Evolutionary conservation across 2,329 filamentous ascomycete species (phyloP), one percentile per base, ranked within the genome.

Genomic region (Pochonia chlamydosporia): DNA sequence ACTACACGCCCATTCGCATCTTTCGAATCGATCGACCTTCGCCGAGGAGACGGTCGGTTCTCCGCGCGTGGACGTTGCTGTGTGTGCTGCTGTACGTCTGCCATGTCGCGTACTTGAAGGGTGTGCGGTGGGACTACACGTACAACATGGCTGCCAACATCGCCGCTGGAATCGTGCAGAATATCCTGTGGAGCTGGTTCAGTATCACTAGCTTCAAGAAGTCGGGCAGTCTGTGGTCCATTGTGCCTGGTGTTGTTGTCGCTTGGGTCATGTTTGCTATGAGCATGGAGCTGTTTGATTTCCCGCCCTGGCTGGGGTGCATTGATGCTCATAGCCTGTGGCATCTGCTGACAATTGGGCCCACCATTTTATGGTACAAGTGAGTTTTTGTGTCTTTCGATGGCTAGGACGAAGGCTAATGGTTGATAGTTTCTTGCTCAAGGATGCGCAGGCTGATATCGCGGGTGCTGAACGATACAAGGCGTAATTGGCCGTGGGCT

Each of bases 131-230:
- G 87, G 87, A 97, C 66, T 99, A 99, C 65, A 87, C 85, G 5
- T 99, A 99, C 71, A 99, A 99, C 64, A 97, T 99, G 90, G 82
- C 86, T 2, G 93, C 91, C 44, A 99, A 97, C 60, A 87, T 99
- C 18, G 81, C 78, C 3, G 80, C 87, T 10, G 93, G 93, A 3
- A 73, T 90, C 35, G 65, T 91, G 4, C 85, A 90, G 62, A 96
- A 97, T 59, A 44, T 84, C 4, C 69, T 97, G 49, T 97, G 93
- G 93, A 87, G 77, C 37, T 86, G 80, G 66, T 96, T 95, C 68
- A 91, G 87, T 63, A 80, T 87, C 56, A 71, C 72, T 54, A 79
- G 84, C 56, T 97, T 92, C 68, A 73, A 76, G 53, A 81, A 82
- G 64, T 80, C 85, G 16, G 80, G 82, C 40, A 79, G 84, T 53